Evolutionary conservation across 768 basidiomycete genomes (phyloP).

Genomic region (Naganishia onofrii): DNA sequence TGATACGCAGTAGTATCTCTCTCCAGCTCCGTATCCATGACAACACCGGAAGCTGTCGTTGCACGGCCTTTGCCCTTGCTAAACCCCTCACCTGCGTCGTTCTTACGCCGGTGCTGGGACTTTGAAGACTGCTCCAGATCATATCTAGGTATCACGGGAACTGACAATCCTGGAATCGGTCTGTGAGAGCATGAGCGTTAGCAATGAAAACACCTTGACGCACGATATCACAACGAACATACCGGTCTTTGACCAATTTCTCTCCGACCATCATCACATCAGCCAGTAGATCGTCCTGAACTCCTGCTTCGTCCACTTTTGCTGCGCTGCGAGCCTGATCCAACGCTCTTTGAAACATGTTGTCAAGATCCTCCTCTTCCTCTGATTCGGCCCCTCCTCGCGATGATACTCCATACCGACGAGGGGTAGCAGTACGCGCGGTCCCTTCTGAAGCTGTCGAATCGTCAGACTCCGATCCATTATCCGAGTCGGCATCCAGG

Average conservation of each 20-base stretch:
- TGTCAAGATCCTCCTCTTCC: slow-evolving; percentile 12
- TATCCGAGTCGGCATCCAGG: not conserved
- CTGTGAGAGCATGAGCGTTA: not conserved
- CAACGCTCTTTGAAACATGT: slow-evolving; percentile 15
- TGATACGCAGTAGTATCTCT: slow-evolving; percentile 12
- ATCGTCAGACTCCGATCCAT: not conserved
- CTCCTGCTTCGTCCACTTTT: not conserved
- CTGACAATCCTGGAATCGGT: slow-evolving; percentile 13
- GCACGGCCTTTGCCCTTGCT: not conserved
- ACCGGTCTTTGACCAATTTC: slow-evolving; percentile 11
- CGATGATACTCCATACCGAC: not conserved
- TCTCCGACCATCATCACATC: slow-evolving; percentile 20
- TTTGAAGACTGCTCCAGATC: slow-evolving; percentile 1
- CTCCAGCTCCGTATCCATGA: not conserved
- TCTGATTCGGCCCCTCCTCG: not conserved
- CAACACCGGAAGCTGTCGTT: not conserved
- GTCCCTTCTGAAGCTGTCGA: slow-evolving; percentile 1
- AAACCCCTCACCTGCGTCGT: not conserved
- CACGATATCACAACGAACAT: not conserved
- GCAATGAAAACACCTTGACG: not conserved
- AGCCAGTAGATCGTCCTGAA: slow-evolving; percentile 16
- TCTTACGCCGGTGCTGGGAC: not conserved
- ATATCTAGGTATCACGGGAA: not conserved
- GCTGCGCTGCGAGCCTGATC: not conserved
- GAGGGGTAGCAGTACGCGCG: not conserved